Conservation (phyloP, 306 rosid genomes). For the Glycine soja region DNA sequence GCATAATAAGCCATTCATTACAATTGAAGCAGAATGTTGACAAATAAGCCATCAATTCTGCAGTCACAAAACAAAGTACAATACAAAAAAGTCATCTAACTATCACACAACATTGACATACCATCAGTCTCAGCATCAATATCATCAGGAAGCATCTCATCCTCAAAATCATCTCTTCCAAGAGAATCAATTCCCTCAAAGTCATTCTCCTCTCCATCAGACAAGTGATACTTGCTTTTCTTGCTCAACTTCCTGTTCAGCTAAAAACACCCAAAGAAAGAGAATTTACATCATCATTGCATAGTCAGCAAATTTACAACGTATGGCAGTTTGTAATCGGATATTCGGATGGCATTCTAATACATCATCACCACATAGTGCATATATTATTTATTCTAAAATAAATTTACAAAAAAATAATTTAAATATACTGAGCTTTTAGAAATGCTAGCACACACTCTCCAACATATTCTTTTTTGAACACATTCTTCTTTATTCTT, state of each 20-base stretch:
- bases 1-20: neutral
- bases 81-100: neutral
- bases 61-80: neutral
- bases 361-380: neutral
- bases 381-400: neutral
- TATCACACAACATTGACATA: slow-evolving; percentile 20
- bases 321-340: neutral
- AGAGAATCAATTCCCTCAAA: slow-evolving; percentile 63
- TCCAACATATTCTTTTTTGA: too few relatives aligned
- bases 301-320: neutral
- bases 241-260: slow-evolving; percentile 68
- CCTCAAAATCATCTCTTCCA: slow-evolving; percentile 85
- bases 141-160: slow-evolving; percentile 62
- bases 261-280: slow-evolving; percentile 44
- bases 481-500: too few relatives aligned
- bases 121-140: slow-evolving; percentile 52
- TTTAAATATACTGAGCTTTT: neutral
- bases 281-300: neutral
- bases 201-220: slow-evolving; percentile 86
- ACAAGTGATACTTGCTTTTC: slow-evolving; percentile 80
- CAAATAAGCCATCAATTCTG: slow-evolving; percentile 3
- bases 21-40: neutral
- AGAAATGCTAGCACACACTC: too few relatives aligned
- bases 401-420: neutral
- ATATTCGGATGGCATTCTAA: neutral